Base-by-base conservation (phyloP, 768 basidiomycete genomes). In the Mycena kentingensis region DNA sequence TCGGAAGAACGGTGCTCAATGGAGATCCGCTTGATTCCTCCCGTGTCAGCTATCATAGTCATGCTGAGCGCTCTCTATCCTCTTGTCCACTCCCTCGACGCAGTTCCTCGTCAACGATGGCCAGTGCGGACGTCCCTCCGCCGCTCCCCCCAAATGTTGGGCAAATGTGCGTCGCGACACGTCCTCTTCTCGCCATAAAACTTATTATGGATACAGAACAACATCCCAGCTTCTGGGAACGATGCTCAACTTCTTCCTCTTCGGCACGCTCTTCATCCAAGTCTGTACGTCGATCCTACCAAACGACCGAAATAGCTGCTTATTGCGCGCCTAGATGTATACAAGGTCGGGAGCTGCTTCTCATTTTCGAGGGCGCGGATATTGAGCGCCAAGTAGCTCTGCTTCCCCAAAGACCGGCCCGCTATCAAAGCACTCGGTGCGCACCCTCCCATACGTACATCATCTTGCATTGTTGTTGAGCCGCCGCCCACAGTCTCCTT, bases 401-500 rank as follows among this genome's bases (percentile, higher is more conserved):
- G 37, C 28, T 56, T 47, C 22, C 27, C 18, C 15, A 32, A 37
- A 3, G 55, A 56, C 26, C 38, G 32, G 16, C 26, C 25, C 5
- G 13, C 31, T 5, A 43, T 56, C 26, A 51, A 51, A 26, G 24
- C 24, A n/a, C 50, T 56, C 34, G 55, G 55, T 56, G 44, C 1
- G 51, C 15, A 5, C 13, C 8, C 36, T 13, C 4, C n/a, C 34
- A 15, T 24, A 15, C 6, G 5, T 36, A 15, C 32, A 10, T 34
- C 10, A 10, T n/a, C 42, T 38, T 38, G 13, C 8, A 38, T 21
- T 38, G 25, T 22, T 28, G 42, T 24, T 28, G 21, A 24, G n/a
- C 13, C 12, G 6, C 26, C 8, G 5, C 26, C 21, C 42, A 11
- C 32, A 64, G 63, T 64, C 16, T 63, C 61, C 31, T 49, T 53